phyloP scores from a whole-genome alignment of 164 flowering plant species.

The Vitis rupestris region DNA sequence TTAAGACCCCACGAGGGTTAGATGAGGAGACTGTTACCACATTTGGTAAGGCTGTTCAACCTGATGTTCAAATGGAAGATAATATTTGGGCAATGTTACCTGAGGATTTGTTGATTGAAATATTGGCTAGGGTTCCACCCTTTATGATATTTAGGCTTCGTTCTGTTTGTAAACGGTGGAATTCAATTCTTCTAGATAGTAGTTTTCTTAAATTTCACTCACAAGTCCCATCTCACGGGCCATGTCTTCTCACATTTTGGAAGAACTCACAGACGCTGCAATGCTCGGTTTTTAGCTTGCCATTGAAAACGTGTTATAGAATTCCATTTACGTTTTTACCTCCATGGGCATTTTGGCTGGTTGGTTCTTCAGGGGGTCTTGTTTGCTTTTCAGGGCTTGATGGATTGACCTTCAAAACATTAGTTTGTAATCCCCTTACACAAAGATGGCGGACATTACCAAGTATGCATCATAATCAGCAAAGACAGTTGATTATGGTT shows the following conservation, averaged over 20 bases:
- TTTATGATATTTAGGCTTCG: conserved; percentile 86
- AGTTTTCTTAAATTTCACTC: conserved; percentile 84
- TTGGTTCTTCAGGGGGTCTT: conserved; percentile 91
- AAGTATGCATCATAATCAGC: conserved; percentile 85
- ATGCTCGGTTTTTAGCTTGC: conserved; percentile 89
- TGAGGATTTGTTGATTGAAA: conserved; percentile 84
- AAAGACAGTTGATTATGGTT: conserved; percentile 84
- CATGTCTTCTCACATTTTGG: conserved; percentile 86
- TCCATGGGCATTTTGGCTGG: conserved; percentile 85
- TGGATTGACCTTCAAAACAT: conserved; percentile 65
- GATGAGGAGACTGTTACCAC: conserved; percentile 81
- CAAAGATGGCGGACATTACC: conserved; percentile 87
- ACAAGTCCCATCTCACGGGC: conserved; percentile 84
- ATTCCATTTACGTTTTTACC: conserved; percentile 83
- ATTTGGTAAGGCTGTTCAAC: conserved; percentile 54
- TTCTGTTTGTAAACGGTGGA: conserved; percentile 89
- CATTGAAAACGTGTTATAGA: conserved; percentile 80
- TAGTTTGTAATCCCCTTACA: conserved; percentile 89
- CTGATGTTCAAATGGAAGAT: conserved; percentile 89
- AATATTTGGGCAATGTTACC: conserved; percentile 93
- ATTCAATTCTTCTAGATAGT: conserved; percentile 73
- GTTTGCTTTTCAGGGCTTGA: conserved; percentile 91
- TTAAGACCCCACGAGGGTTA: conserved; percentile 88
- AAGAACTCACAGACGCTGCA: conserved; percentile 70
- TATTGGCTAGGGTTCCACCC: conserved; percentile 87